Evolutionary conservation across 805 yeast species (phyloP), one percentile per base, ranked within the genome.

Genomic region (Metschnikowia similis): DNA sequence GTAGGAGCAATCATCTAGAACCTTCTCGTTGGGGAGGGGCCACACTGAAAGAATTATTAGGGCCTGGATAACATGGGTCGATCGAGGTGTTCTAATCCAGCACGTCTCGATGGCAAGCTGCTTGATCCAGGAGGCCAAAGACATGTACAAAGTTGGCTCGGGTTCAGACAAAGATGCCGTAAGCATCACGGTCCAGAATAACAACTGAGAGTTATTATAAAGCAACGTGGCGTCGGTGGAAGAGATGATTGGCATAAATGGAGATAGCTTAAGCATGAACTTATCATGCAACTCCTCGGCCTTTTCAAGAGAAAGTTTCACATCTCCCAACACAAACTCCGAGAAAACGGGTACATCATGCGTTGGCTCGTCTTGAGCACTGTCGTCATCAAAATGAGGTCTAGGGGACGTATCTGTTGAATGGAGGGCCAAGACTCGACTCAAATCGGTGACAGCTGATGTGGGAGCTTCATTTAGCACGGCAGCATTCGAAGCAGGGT

Each of bases 11-110:
- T 91, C 97, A 67, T 91, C 97, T 51, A 91, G 72, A 16, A 91
- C 92, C 61, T 90, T 91, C 61, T 87, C 91, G 61, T 90, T 90
- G 0, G 97, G 97, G 41, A 91, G 66, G 0, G 97, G 97, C 97
- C 97, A 91, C 13, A 83, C 82, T 29, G 91, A 82, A 29, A 91
- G 72, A n/a, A 91, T 85, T 27, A 91, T 70, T 36, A 91, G 71
- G 0, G 97, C 96, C 63, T 91, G 97, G 7, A 91, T 89, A 36
- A 91, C 91, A 65, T 91, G 96, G 0, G 97, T 88, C 2, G 96
- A 87, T 62, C 97, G 77, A 2, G 97, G 97, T 0, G 97, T 91
- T 50, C 91, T 74, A 44, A 90, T 82, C 95, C 96, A 89, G 67
- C 96, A 89, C 0, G 95, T 88, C 61, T 88, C 96, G 47, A 89